Evolutionary conservation across 371 early-diverging fungal genomes (phyloP).

Genomic region (Saksenaea oblongispora): DNA sequence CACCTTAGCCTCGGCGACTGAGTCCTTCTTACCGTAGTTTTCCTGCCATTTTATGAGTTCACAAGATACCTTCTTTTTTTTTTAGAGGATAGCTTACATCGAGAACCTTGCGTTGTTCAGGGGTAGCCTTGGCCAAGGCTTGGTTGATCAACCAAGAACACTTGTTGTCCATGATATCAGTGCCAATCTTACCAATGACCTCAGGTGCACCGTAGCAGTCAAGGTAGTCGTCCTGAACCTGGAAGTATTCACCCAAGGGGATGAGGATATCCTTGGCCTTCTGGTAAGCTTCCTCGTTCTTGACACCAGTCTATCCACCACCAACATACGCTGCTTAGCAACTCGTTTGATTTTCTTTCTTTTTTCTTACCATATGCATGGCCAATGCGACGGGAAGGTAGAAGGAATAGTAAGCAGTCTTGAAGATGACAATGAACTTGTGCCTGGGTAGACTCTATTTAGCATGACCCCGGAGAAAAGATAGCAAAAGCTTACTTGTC

Average conservation of each 20-base stretch:
- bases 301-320: conserved; percentile 66
- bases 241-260: conserved; percentile 96
- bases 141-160: conserved; percentile 97
- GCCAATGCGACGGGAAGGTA: conserved; percentile 96
- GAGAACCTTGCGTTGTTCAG: conserved; percentile 86
- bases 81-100: conserved; percentile 52
- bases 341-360: not conserved
- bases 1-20: conserved; percentile 73
- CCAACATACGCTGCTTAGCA: not conserved
- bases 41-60: conserved; percentile 35
- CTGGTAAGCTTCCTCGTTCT: conserved; percentile 74
- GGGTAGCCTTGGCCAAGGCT: conserved; percentile 74
- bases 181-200: conserved; percentile 97
- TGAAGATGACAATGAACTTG: conserved; percentile 92
- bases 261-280: conserved; percentile 84
- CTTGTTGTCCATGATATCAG: conserved; percentile 98
- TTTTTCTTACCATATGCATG: conserved; percentile 74
- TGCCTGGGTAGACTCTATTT: conserved; percentile 50
- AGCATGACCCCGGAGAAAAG: not conserved
- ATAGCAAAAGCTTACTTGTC: conserved; percentile 62
- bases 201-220: conserved; percentile 92
- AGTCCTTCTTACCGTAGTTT: conserved; percentile 88
- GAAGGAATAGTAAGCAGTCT: conserved; percentile 99
- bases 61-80: not conserved
- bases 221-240: conserved; percentile 96